A percentile compares a stretch with the other conserved stretches of the same genome.
phyloP scores from a whole-genome alignment of 1,284 basidiomycete species.

The Entoloma clypeatum region DNA sequence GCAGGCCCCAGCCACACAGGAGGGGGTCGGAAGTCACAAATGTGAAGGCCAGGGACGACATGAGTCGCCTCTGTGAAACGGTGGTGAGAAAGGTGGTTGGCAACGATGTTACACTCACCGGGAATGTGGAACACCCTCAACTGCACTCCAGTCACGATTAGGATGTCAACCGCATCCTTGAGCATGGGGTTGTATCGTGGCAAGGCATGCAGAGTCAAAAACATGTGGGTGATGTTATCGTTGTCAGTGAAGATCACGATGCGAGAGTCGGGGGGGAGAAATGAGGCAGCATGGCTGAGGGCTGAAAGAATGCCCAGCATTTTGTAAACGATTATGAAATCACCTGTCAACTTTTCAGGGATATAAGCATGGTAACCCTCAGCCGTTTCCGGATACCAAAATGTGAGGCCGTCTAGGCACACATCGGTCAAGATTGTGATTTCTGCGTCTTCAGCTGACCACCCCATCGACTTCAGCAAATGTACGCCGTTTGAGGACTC shows the following conservation, averaged over 20 bases:
- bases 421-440: conserved; percentile 1
- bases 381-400: conserved; percentile 1
- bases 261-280: too few species aligned
- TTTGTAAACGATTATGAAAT: conserved; percentile 8
- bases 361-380: neutral
- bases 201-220: conserved; percentile 25
- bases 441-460: conserved; percentile 1
- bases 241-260: conserved; percentile 33
- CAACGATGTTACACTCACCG: conserved; percentile 9
- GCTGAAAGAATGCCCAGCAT: neutral
- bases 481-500: neutral
- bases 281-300: neutral
- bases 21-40: conserved; percentile 28
- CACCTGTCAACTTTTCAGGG: conserved; percentile 3
- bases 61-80: conserved; percentile 13
- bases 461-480: neutral
- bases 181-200: conserved; percentile 32
- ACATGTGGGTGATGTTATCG: conserved; percentile 32
- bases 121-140: conserved; percentile 9
- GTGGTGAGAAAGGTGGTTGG: conserved; percentile 9
- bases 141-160: conserved; percentile 16
- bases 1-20: conserved; percentile 27
- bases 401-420: conserved; percentile 1
- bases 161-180: conserved; percentile 21
- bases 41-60: conserved; percentile 17